phyloP scores from a whole-genome alignment of 1,284 basidiomycete species.

The Ganoderma leucocontextum region DNA sequence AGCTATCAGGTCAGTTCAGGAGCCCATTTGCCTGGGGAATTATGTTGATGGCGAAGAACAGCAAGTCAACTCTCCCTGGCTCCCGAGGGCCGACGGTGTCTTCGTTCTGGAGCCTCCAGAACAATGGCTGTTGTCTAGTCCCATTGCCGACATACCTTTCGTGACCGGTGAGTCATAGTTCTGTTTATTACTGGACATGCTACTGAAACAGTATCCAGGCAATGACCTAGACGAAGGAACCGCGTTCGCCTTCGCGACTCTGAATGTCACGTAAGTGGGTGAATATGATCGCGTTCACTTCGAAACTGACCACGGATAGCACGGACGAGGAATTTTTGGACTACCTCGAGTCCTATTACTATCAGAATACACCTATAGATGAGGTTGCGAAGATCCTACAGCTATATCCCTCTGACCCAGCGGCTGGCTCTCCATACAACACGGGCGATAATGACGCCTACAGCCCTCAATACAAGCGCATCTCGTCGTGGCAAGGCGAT shows the following conservation, averaged over 20 bases:
- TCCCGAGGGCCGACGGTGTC: slow-evolving; percentile 49
- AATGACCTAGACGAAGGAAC: slow-evolving; percentile 46
- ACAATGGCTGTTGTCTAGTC: slow-evolving; percentile 14
- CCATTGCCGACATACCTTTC: slow-evolving; percentile 38
- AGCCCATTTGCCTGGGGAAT: neutral
- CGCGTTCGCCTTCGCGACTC: slow-evolving; percentile 36
- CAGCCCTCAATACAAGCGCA: slow-evolving; percentile 58
- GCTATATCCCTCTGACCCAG: slow-evolving; percentile 49
- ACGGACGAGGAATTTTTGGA: slow-evolving; percentile 29
- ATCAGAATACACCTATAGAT: slow-evolving; percentile 4
- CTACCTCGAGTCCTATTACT: slow-evolving; percentile 29
- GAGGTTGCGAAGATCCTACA: slow-evolving; percentile 16
- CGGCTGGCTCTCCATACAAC: slow-evolving; percentile 57
- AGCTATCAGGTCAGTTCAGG: slow-evolving; percentile 35
- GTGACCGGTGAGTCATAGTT: slow-evolving; percentile 30
- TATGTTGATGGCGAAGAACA: neutral
- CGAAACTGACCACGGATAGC: slow-evolving; percentile 7
- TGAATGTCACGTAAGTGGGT: slow-evolving; percentile 33
- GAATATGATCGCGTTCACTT: too few relatives aligned
- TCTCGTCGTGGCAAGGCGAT: slow-evolving; percentile 59
- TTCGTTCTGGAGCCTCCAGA: slow-evolving; percentile 41
- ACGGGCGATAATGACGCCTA: slow-evolving; percentile 52
- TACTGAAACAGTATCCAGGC: slow-evolving; percentile 28
- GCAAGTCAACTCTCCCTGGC: slow-evolving; percentile 38
- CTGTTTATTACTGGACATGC: neutral